Conservation (phyloP, 176 grass and related monocot species). For the Aegilops sharonensis region DNA sequence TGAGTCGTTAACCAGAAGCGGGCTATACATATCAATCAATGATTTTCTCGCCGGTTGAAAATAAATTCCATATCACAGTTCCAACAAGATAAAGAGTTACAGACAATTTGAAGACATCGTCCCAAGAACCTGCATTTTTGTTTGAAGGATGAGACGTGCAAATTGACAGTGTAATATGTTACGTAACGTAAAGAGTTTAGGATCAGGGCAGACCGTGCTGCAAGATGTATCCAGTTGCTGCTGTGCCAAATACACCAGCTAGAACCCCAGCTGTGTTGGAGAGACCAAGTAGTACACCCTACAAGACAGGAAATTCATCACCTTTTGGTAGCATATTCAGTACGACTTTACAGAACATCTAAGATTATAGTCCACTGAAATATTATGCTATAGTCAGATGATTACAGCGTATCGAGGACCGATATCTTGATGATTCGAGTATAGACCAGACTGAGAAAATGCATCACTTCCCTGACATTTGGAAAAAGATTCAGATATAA, state of each 20-base stretch:
- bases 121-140: slow-evolving; percentile 79
- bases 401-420: slow-evolving; percentile 85
- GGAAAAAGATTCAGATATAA: slow-evolving; percentile 13
- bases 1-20: slow-evolving; percentile 7
- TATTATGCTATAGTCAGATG: background rate
- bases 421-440: slow-evolving; percentile 98
- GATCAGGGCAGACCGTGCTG: slow-evolving; percentile 61
- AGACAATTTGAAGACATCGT: slow-evolving; percentile 86
- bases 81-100: slow-evolving; percentile 78
- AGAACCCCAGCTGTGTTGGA: slow-evolving; percentile 95
- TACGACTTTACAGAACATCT: background rate
- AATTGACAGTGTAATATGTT: background rate
- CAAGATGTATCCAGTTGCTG: slow-evolving; percentile 93
- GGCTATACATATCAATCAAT: slow-evolving; percentile 62
- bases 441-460: slow-evolving; percentile 94
- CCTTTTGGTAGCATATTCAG: background rate
- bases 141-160: background rate
- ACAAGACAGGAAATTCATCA: slow-evolving; percentile 13
- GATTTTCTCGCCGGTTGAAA: slow-evolving; percentile 92
- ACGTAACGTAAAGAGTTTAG: background rate
- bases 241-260: slow-evolving; percentile 92
- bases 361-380: background rate
- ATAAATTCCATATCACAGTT: slow-evolving; percentile 89
- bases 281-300: slow-evolving; percentile 91
- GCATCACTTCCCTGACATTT: slow-evolving; percentile 79